Evolutionary conservation across 345 rosid species (phyloP), one percentile per base, ranked within the genome.

Genomic region (Nasturtium officinale): DNA sequence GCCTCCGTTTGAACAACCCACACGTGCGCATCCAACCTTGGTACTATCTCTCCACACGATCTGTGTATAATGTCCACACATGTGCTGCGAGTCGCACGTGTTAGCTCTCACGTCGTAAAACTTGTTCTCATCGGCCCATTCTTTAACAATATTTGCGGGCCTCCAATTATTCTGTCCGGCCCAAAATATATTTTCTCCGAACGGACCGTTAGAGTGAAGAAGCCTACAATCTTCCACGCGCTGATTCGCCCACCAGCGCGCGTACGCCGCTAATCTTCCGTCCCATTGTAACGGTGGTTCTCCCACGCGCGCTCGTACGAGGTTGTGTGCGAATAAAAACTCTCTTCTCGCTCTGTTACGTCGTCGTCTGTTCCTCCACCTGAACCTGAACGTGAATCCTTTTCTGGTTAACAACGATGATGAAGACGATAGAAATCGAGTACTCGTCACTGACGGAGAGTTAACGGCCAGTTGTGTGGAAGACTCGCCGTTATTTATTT

Each of bases 41-140:
- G 75, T 59, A 9, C 76, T 48, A 8, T 77, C 76, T 65, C 69
- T 77, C 90, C 88, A 88, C 23, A 88, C 78, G 42, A 88, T 56
- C 79, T 88, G 92, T 3, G 90, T 87, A 37, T 78, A 87, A 60
- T 86, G 92, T 6, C 90, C 88, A 37, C 90, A 87, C 58, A 79
- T 56, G 13, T 59, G 29, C 1, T 51, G 9, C 8, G 54, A 30
- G 3, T 53, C 42, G 45, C 90, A 88, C 50, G 77, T 45, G 68
- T 83, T 79, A 8, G 61, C 67, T 1, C 3, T 12, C n/a, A 15
- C 74, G 54, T 88, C 12, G 33, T 82, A 88, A 20, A 30, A 67
- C 6, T 3, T 13, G 2, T 47, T 1, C 47, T 86, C 90, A 23
- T 59, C 79, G 5, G 70, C 84, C 90, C 92, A 88, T 3, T 25